Evolutionary conservation across 176 grass and related monocot genomes (phyloP), one percentile per base, ranked within the genome.

Genomic region (Microstegium vimineum): DNA sequence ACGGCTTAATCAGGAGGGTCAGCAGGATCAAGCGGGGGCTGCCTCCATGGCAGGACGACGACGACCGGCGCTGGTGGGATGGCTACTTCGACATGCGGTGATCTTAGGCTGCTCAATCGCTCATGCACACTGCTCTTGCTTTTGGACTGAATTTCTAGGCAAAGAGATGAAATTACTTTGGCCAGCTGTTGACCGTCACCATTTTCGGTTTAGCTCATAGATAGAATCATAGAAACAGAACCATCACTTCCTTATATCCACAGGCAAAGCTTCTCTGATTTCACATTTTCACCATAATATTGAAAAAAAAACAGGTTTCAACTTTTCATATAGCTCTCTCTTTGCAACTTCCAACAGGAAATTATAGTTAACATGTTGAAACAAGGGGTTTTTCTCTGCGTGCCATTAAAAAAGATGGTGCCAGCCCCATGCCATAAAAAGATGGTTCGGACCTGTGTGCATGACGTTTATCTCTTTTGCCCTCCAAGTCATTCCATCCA

Each of bases 21-120:
- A 54, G 6, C 5, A 73, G 73, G n/a, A 71, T 86, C 51, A 92
- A 81, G 60, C 43, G 15, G 59, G 80, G 87, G 36, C 16, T 60
- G 20, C 45, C 74, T 69, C 74, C 52, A 13, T 2, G 3, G 11
- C 0, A 45, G 40, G 49, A 66, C 1, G 34, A 54, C 1, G 59
- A 26, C 11, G 73, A 3, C 22, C 26, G 10, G 26, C 74, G 26
- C 13, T 69, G 13, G 28, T 92, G 90, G 90, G 75, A 86, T 56
- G 22, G 8, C 9, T 92, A 83, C 78, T 86, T 92, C 16, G 11
- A 80, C 57, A 45, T 0, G 69, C 14, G 66, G 26, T 70, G 83
- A 78, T 37, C 31, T 10, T 36, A 28, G 12, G 18, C 38, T n/a
- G 13, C 31, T 83, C 43, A 8, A 11, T 17, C 1, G 2, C 40